These are phyloP conservation scores for Conringia planisiliqua DNA, from an alignment of 345 rosid genomes.

Conservation along the genomic window DNA sequence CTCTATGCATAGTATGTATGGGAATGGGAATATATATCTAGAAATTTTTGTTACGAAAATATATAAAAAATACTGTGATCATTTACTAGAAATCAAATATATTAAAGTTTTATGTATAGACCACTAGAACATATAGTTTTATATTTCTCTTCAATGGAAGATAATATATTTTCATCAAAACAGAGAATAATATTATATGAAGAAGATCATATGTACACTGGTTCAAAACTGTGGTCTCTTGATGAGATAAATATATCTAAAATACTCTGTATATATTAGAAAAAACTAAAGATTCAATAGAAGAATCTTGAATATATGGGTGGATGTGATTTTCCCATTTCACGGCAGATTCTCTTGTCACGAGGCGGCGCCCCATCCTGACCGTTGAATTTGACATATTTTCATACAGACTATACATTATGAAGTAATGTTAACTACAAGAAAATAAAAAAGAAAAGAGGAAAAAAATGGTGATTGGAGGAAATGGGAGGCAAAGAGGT, in stretches of 20 bases:
- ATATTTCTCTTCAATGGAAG: not conserved
- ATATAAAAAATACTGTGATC: not conserved
- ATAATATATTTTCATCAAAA: not conserved
- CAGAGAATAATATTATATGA: not conserved
- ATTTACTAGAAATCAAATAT: not conserved
- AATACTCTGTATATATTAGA: not conserved
- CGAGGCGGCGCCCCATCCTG: conserved; percentile 11
- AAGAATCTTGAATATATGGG: conserved; percentile 22
- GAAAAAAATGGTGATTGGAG: conserved; percentile 28
- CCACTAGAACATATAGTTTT: not conserved
- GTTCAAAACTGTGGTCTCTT: not conserved
- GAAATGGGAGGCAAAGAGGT: conserved; percentile 26
- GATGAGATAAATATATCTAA: not conserved
- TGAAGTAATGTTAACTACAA: not conserved
- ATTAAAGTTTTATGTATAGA: not conserved
- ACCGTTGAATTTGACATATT: conserved; percentile 3
- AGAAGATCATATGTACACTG: not conserved
- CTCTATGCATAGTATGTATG: not conserved
- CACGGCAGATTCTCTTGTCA: conserved; percentile 26
- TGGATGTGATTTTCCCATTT: conserved; percentile 31
- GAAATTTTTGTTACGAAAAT: not conserved
- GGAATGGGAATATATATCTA: too few relatives aligned
- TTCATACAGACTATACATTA: not conserved
- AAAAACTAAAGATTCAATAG: conserved; percentile 16
- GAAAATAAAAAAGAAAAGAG: not conserved